Percentiles rank a stretch among this genome's conserved stretches.
These are phyloP conservation scores for Candida xyloterini DNA, from an alignment of 805 yeast genomes.

Conservation along the genomic window DNA sequence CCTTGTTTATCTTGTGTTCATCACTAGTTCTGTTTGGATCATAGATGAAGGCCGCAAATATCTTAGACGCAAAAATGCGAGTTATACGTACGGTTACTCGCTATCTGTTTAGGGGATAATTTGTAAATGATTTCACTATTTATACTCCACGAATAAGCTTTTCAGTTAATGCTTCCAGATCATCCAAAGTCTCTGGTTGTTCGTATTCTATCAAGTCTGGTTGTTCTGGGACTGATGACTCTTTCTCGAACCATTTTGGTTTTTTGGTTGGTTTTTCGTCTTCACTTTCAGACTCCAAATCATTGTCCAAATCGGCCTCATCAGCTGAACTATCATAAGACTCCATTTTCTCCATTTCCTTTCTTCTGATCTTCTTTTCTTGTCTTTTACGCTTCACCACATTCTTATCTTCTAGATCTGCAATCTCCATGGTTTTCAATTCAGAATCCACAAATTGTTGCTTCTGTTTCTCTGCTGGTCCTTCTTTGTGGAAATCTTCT, in stretches of 20 bases:
- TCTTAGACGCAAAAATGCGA: slow-evolving; percentile 19
- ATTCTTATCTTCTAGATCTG: slow-evolving; percentile 75
- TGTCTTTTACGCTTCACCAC: slow-evolving; percentile 72
- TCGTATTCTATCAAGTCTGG: slow-evolving; percentile 65
- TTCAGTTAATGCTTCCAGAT: slow-evolving; percentile 82
- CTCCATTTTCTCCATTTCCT: slow-evolving; percentile 65
- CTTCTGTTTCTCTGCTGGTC: slow-evolving; percentile 67
- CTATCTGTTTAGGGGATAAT: slow-evolving; percentile 24
- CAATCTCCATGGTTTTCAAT: slow-evolving; percentile 60
- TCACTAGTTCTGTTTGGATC: slow-evolving; percentile 80
- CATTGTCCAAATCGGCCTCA: slow-evolving; percentile 31
- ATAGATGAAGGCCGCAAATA: slow-evolving; percentile 81
- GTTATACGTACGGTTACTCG: slow-evolving; percentile 28
- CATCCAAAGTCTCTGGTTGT: slow-evolving; percentile 88
- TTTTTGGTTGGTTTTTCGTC: slow-evolving; percentile 34
- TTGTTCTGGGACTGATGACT: slow-evolving; percentile 28
- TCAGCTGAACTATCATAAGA: slow-evolving; percentile 27
- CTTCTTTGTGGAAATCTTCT: slow-evolving; percentile 70
- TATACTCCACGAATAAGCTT: slow-evolving; percentile 36
- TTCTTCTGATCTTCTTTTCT: slow-evolving; percentile 86
- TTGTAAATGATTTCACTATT: slow-evolving; percentile 1
- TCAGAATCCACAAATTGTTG: slow-evolving; percentile 65
- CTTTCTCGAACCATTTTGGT: slow-evolving; percentile 51
- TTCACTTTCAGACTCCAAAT: slow-evolving; percentile 26
- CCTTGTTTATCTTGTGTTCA: slow-evolving; percentile 52